phyloP scores from a whole-genome alignment of 768 basidiomycete species.

The Clathrus columnatus region DNA sequence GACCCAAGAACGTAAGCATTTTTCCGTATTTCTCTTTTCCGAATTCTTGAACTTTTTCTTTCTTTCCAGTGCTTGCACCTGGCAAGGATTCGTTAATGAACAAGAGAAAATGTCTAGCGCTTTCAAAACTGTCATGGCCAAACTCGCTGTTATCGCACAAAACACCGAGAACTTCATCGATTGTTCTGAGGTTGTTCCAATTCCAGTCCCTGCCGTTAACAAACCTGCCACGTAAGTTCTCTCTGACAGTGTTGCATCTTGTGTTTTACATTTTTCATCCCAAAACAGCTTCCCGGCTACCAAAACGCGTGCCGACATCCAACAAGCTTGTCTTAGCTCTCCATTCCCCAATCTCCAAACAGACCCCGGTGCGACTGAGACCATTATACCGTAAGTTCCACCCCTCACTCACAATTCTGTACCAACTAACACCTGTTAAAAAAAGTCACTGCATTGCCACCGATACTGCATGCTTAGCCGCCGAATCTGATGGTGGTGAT shows the following conservation, averaged over 20 bases:
- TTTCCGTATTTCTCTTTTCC: not conserved
- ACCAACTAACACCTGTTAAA: too few relatives aligned
- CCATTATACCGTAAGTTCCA: constrained; percentile 6
- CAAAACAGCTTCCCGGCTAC: constrained; percentile 22
- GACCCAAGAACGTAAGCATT: constrained; percentile 21
- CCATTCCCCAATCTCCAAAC: constrained; percentile 22
- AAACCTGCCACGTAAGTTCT: constrained; percentile 6
- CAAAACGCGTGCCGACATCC: constrained; percentile 21
- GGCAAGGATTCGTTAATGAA: constrained; percentile 24
- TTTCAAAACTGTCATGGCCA: constrained; percentile 26
- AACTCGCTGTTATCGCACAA: constrained; percentile 25
- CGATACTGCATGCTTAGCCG: not conserved
- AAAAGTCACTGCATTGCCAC: not conserved
- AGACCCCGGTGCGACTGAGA: constrained; percentile 9
- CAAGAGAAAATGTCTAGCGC: constrained; percentile 19
- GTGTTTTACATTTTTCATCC: not conserved
- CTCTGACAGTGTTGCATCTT: not conserved
- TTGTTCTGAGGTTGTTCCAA: constrained; percentile 23
- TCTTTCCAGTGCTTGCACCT: constrained; percentile 17
- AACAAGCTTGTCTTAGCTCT: constrained; percentile 19
- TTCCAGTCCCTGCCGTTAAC: constrained; percentile 7
- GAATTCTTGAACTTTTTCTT: not conserved
- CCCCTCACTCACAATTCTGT: too few relatives aligned
- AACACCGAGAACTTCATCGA: constrained; percentile 16
- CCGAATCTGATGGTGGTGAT: not conserved